These are phyloP conservation scores for Linum trigynum DNA, from an alignment of 345 rosid species.

Conservation along the genomic window DNA sequence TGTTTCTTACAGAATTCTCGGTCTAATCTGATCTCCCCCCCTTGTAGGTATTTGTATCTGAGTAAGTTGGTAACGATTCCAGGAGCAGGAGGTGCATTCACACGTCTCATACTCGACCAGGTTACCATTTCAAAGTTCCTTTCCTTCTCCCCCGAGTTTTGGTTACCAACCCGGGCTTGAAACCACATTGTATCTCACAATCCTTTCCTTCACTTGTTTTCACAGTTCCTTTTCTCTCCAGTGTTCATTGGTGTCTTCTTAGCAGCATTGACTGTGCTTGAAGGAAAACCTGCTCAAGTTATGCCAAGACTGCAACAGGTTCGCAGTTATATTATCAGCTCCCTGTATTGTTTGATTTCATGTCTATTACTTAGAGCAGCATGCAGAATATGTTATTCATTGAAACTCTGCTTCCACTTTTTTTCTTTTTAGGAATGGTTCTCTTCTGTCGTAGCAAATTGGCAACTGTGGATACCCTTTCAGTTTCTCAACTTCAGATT, in stretches of 20 bases:
- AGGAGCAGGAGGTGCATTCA: slow-evolving; percentile 62
- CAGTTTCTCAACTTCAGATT: slow-evolving; percentile 93
- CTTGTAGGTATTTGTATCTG: slow-evolving; percentile 60
- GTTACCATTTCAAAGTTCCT: slow-evolving; percentile 17
- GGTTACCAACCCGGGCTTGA: neutral
- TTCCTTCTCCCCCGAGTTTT: neutral
- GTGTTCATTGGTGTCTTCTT: slow-evolving; percentile 70
- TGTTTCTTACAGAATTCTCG: no score
- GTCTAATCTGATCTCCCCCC: neutral
- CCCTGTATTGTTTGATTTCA: neutral
- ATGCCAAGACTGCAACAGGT: slow-evolving; percentile 89
- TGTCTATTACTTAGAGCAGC: no score
- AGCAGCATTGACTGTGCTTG: slow-evolving; percentile 61
- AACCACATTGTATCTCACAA: neutral
- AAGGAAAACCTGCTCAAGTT: slow-evolving; percentile 76
- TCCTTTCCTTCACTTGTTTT: neutral
- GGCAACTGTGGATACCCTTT: slow-evolving; percentile 97
- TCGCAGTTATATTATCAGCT: slow-evolving; percentile 3
- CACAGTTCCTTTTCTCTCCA: slow-evolving; percentile 75
- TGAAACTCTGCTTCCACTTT: neutral
- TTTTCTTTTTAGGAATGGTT: slow-evolving; percentile 59
- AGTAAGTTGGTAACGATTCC: slow-evolving; percentile 63
- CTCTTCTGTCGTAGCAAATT: slow-evolving; percentile 77
- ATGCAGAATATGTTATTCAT: neutral
- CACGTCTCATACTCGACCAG: slow-evolving; percentile 82